phyloP scores from a whole-genome alignment of 2,329 filamentous ascomycete species.

The Penicillium griseofulvum region DNA sequence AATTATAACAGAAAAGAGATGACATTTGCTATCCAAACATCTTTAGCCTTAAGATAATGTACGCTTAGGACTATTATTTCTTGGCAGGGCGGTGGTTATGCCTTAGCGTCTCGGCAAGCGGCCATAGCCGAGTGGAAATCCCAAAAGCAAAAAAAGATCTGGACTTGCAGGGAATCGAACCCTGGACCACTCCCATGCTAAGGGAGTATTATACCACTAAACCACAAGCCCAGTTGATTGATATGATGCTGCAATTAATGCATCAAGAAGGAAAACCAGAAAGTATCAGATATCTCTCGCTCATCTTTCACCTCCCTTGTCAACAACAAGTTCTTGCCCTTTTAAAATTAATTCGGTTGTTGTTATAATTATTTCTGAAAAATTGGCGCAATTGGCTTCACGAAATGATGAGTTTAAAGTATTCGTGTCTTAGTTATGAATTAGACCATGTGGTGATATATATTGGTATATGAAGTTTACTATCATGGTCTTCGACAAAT shows the following conservation, averaged over 20 bases:
- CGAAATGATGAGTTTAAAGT: too few species aligned
- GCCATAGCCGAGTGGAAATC: neutral
- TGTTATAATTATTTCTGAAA: neutral
- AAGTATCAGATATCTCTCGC: too few species aligned
- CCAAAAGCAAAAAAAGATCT: slow-evolving; percentile 18
- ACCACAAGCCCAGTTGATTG: slow-evolving; percentile 36
- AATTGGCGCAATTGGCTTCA: neutral
- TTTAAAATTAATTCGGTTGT: neutral
- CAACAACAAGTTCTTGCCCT: neutral
- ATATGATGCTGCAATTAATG: too few species aligned
- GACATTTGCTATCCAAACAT: too few species aligned
- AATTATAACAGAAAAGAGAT: too few species aligned
- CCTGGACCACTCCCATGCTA: slow-evolving; percentile 50
- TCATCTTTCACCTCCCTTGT: neutral
- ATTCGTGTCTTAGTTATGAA: too few species aligned
- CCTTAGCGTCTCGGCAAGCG: neutral
- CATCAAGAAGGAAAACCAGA: too few species aligned
- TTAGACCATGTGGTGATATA: neutral
- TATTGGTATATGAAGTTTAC: neutral
- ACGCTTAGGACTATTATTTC: too few species aligned
- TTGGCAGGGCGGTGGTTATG: too few species aligned
- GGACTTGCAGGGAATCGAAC: slow-evolving; percentile 52
- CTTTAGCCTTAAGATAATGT: too few species aligned
- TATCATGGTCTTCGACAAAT: too few species aligned
- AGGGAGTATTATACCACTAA: slow-evolving; percentile 51